A percentile compares a stretch with the other conserved stretches of the same genome.
Conservation (phyloP, 345 rosid genomes). For the Barbarea vulgaris region DNA sequence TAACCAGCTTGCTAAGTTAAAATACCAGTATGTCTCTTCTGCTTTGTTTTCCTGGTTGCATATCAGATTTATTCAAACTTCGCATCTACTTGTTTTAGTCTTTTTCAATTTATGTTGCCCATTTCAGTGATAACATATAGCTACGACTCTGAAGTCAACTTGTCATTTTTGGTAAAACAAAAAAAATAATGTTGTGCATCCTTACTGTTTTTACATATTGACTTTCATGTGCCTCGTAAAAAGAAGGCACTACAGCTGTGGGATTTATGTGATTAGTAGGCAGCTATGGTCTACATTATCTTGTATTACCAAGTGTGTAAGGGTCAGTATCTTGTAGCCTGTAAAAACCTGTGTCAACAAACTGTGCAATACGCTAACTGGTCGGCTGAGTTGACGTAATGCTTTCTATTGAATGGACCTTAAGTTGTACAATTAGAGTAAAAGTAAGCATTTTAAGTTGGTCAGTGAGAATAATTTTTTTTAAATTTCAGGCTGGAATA, state of each 20-base stretch:
- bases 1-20: conserved; percentile 90
- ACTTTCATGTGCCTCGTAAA: conserved; percentile 2
- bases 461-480: not conserved
- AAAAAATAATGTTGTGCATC: conserved; percentile 13
- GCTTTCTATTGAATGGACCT: conserved; percentile 7
- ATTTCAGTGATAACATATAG: conserved; percentile 16
- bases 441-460: conserved; percentile 1
- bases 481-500: conserved; percentile 76
- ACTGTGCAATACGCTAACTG: conserved; percentile 8
- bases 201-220: conserved; percentile 21
- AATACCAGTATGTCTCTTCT: conserved; percentile 83
- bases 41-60: conserved; percentile 20
- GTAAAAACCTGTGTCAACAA: conserved; percentile 7
- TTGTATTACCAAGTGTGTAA: conserved; percentile 18
- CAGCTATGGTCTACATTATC: conserved; percentile 19
- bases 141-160: conserved; percentile 15
- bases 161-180: conserved; percentile 10
- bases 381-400: conserved; percentile 30
- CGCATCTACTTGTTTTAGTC: not conserved
- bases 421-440: conserved; percentile 15
- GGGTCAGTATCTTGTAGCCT: conserved; percentile 17
- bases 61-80: conserved; percentile 7
- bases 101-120: conserved; percentile 15
- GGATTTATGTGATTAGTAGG: conserved; percentile 15
- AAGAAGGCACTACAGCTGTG: conserved; percentile 24